phyloP scores from a whole-genome alignment of 2,329 filamentous ascomycete genomes.

The Diaporthe sp. region DNA sequence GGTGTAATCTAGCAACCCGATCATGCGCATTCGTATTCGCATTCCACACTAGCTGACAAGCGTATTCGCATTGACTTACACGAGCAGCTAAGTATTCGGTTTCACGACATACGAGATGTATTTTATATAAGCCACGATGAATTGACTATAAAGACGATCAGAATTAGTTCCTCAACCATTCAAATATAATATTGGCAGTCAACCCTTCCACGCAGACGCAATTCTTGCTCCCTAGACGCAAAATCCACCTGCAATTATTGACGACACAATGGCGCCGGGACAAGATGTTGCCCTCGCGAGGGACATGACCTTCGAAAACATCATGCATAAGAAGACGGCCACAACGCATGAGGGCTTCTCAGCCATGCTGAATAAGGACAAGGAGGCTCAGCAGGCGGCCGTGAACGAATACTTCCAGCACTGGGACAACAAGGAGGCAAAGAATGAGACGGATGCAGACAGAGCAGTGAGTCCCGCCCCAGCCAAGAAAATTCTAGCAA shows the following conservation, averaged over 20 bases:
- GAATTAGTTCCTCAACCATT: background rate
- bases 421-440: slow-evolving; percentile 37
- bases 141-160: background rate
- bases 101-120: background rate
- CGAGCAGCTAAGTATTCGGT: slow-evolving; percentile 10
- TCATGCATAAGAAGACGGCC: slow-evolving; percentile 33
- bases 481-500: too few relatives aligned
- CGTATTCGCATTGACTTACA: slow-evolving; percentile 29
- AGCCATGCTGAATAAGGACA: slow-evolving; percentile 36
- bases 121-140: background rate
- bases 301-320: slow-evolving; percentile 35
- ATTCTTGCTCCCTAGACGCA: too few relatives aligned
- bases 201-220: rapidly evolving
- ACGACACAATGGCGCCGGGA: slow-evolving; percentile 16
- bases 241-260: background rate
- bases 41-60: background rate
- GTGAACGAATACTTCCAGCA: slow-evolving; percentile 35
- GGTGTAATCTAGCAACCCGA: background rate
- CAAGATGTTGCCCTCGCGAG: slow-evolving; percentile 26
- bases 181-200: background rate
- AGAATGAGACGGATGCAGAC: slow-evolving; percentile 32
- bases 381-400: slow-evolving; percentile 32
- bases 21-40: slow-evolving; percentile 25
- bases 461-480: slow-evolving; percentile 23
- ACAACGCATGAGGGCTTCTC: slow-evolving; percentile 31